These are phyloP conservation scores for Sporisorium graminicola DNA, from an alignment of 1,284 basidiomycete species.

Conservation along the genomic window DNA sequence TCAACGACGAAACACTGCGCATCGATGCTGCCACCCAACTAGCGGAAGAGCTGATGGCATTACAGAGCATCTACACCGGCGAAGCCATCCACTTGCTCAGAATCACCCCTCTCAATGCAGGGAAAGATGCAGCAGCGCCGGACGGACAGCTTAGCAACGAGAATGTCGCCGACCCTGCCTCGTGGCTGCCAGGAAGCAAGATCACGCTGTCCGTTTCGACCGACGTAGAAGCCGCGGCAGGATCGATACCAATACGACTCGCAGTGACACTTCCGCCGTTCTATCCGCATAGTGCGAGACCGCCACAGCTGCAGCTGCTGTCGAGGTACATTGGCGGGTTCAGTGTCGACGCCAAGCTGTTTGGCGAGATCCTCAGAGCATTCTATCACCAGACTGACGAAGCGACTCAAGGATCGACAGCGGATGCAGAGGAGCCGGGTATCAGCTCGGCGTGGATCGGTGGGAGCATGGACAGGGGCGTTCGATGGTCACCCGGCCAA, in stretches of 20 bases:
- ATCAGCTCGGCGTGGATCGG: conserved; percentile 15
- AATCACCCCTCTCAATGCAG: background rate
- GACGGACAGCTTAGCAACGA: conserved; percentile 12
- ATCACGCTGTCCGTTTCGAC: conserved; percentile 48
- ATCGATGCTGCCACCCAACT: conserved; percentile 43
- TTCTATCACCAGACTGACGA: conserved; percentile 59
- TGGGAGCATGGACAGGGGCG: conserved; percentile 28
- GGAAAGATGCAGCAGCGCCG: background rate
- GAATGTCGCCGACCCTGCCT: conserved; percentile 22
- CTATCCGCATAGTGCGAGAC: conserved; percentile 51
- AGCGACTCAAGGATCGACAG: background rate
- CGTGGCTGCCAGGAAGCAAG: conserved; percentile 41
- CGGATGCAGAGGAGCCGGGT: conserved; percentile 19
- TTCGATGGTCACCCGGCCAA: conserved; percentile 56
- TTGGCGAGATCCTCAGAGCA: conserved; percentile 61
- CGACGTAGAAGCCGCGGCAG: conserved; percentile 25
- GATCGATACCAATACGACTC: conserved; percentile 51
- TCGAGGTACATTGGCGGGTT: conserved; percentile 62
- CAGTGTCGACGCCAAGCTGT: conserved; percentile 61
- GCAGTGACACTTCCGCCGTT: conserved; percentile 57
- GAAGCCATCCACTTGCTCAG: conserved; percentile 50
- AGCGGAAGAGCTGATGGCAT: conserved; percentile 60
- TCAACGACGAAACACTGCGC: conserved; percentile 22
- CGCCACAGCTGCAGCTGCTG: conserved; percentile 66
- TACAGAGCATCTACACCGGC: conserved; percentile 65